Percentiles rank a stretch among this genome's conserved stretches.
These are phyloP conservation scores for Delonix regia DNA, from an alignment of 306 rosid species.

Conservation along the genomic window DNA sequence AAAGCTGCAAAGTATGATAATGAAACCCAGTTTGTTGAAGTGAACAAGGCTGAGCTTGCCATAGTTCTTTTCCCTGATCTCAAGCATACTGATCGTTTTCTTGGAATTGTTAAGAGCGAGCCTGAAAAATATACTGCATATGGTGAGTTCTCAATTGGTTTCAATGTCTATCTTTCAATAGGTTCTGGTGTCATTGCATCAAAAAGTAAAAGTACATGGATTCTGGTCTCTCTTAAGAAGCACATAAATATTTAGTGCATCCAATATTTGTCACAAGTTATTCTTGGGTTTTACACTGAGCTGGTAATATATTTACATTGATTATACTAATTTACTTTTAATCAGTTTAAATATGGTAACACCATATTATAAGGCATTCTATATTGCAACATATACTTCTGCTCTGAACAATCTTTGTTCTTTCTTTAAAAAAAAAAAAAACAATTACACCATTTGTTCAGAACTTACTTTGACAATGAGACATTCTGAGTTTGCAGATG, in stretches of 20 bases:
- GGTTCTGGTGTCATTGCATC: neutral
- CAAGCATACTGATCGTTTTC: slow-evolving; percentile 47
- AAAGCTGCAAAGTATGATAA: slow-evolving; percentile 76
- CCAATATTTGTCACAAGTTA: slow-evolving; percentile 15
- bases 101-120: slow-evolving; percentile 84
- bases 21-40: slow-evolving; percentile 82
- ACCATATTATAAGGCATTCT: neutral
- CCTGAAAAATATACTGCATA: slow-evolving; percentile 80
- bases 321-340: neutral
- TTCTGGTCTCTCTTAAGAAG: slow-evolving; percentile 1
- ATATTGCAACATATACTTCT: neutral
- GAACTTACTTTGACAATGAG: slow-evolving; percentile 28
- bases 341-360: slow-evolving; percentile 24
- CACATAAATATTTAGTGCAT: slow-evolving; percentile 4
- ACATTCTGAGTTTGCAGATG: slow-evolving; percentile 61
- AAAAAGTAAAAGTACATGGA: slow-evolving; percentile 12
- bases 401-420: slow-evolving; percentile 22
- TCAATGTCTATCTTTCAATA: neutral
- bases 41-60: slow-evolving; percentile 63
- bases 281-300: neutral
- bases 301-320: neutral
- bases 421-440: no score
- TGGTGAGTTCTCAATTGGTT: slow-evolving; percentile 60
- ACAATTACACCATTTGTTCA: neutral
- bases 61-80: slow-evolving; percentile 67